Evolutionary conservation across 495 filamentous ascomycete genomes (phyloP).

Genomic region (Annulohypoxylon maeteangense): DNA sequence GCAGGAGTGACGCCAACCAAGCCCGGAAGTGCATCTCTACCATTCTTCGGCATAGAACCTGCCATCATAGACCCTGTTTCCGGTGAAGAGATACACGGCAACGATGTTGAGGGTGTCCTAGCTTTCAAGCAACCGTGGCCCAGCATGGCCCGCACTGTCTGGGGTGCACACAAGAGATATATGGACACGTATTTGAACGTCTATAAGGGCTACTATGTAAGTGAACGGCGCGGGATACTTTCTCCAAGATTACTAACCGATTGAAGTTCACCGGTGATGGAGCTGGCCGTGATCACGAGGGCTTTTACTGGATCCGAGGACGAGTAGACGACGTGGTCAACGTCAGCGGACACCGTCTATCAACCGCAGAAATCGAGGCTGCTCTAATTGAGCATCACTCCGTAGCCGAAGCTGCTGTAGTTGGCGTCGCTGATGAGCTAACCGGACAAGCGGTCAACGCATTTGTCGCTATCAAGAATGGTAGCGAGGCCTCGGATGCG

Average conservation of each 20-base stretch:
- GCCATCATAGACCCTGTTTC: conserved; percentile 98
- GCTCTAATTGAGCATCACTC: conserved; percentile 90
- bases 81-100: conserved; percentile 91
- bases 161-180: conserved; percentile 97
- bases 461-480: conserved; percentile 93
- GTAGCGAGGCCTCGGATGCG: conserved; percentile 79
- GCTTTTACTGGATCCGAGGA: conserved; percentile 99
- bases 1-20: conserved; percentile 82
- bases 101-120: conserved; percentile 97
- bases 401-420: conserved; percentile 94
- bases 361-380: conserved; percentile 97
- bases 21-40: conserved; percentile 78
- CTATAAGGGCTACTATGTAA: conserved; percentile 97
- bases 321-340: conserved; percentile 99
- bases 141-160: conserved; percentile 98
- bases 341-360: conserved; percentile 93
- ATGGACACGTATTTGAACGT: conserved; percentile 99
- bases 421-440: conserved; percentile 91
- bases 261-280: conserved; percentile 95
- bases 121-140: conserved; percentile 99
- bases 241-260: conserved; percentile 49
- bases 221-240: conserved; percentile 44
- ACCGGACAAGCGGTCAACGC: conserved; percentile 98
- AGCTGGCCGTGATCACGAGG: conserved; percentile 95
- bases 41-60: conserved; percentile 98